Evolutionary conservation across 129 eudicot genomes (phyloP).

Genomic region (Lactuca saligna): DNA sequence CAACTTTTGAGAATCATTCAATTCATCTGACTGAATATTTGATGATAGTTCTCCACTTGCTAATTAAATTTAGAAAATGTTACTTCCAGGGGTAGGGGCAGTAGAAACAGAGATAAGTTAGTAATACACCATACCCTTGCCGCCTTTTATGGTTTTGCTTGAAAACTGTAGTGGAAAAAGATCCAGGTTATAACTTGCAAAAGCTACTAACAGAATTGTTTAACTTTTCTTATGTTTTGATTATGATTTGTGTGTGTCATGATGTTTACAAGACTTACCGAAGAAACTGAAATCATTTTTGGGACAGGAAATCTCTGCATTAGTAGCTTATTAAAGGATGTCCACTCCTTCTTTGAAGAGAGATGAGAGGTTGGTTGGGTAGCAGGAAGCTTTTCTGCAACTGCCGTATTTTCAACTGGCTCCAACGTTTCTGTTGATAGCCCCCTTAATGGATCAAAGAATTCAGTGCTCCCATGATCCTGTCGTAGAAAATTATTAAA

Average conservation of each 20-base stretch:
- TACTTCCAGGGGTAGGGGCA: slow-evolving; percentile 5
- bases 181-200: slow-evolving; percentile 9
- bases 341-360: slow-evolving; percentile 66
- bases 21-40: slow-evolving; percentile 55
- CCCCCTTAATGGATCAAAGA: slow-evolving; percentile 63
- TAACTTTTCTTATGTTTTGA: no score
- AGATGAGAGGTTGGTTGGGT: slow-evolving; percentile 27
- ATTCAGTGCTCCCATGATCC: slow-evolving; percentile 47
- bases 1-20: slow-evolving; percentile 53
- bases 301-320: slow-evolving; percentile 72
- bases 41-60: slow-evolving; percentile 42
- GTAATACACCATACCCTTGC: slow-evolving; percentile 52
- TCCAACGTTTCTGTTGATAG: slow-evolving; percentile 17
- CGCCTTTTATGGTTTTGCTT: slow-evolving; percentile 44
- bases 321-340: slow-evolving; percentile 57
- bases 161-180: slow-evolving; percentile 45
- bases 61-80: slow-evolving; percentile 22
- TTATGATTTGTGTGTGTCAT: background rate
- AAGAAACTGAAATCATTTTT: slow-evolving; percentile 55
- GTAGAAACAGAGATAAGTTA: slow-evolving; percentile 1
- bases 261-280: slow-evolving; percentile 40
- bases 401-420: slow-evolving; percentile 25
- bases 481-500: slow-evolving; percentile 19
- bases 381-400: slow-evolving; percentile 34
- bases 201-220: no score